phyloP scores from a whole-genome alignment of 441 rosid species.

The Gossypium trilobum region DNA sequence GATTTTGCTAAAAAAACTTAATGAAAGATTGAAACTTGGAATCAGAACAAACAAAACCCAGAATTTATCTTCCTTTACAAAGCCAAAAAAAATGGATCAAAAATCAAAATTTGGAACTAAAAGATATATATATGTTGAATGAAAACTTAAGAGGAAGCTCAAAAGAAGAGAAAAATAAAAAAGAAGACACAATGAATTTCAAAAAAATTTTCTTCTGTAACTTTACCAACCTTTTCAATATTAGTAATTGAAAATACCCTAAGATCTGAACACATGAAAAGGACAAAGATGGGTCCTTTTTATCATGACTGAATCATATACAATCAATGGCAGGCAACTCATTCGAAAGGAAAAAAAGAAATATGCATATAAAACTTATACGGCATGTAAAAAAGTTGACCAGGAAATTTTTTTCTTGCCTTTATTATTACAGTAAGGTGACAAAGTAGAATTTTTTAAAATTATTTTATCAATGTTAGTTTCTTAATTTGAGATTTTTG shows the following conservation, averaged over 20 bases:
- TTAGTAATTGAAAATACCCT: background rate
- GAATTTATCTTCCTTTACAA: slow-evolving; percentile 19
- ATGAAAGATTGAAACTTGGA: slow-evolving; percentile 26
- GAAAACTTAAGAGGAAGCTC: slow-evolving; percentile 2
- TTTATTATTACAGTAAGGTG: background rate
- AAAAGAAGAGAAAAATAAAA: slow-evolving; percentile 1
- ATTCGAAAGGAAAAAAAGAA: slow-evolving; percentile 5
- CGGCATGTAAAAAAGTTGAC: slow-evolving; percentile 1
- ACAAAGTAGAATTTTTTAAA: background rate
- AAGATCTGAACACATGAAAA: background rate
- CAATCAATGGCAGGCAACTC: slow-evolving; percentile 25
- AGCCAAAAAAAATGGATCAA: slow-evolving; percentile 18
- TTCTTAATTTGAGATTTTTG: background rate
- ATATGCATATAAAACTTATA: background rate
- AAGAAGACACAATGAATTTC: slow-evolving; percentile 11
- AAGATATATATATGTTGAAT: background rate
- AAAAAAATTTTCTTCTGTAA: background rate
- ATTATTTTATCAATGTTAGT: background rate
- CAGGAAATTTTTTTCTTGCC: background rate
- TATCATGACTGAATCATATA: slow-evolving; percentile 32
- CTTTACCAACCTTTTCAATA: slow-evolving; percentile 10
- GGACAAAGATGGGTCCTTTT: slow-evolving; percentile 7
- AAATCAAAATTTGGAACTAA: background rate
- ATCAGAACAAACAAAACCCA: slow-evolving; percentile 28
- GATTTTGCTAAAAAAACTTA: slow-evolving; percentile 1